phyloP scores from a whole-genome alignment of 2,329 filamentous ascomycete genomes.

The Penicillium brasilianum region DNA sequence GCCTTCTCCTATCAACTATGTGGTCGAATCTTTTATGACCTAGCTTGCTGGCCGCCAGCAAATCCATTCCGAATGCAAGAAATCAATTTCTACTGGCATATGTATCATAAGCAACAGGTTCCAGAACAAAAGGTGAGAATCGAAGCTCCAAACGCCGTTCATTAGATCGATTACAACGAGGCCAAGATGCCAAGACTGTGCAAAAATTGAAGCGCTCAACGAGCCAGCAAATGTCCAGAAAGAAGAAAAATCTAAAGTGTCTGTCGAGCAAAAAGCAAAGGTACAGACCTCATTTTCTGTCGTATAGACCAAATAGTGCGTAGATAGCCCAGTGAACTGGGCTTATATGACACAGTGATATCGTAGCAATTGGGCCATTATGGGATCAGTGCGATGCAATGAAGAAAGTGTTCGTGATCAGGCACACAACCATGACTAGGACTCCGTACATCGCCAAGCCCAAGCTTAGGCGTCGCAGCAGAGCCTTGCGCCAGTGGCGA shows the following conservation, averaged over 20 bases:
- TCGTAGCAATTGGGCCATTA: neutral
- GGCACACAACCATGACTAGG: conserved; percentile 85
- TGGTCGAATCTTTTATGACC: neutral
- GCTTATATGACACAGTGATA: neutral
- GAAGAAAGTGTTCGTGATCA: conserved; percentile 85
- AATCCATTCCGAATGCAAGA: neutral
- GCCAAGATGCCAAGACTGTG: neutral
- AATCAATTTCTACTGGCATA: neutral
- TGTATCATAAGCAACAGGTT: neutral
- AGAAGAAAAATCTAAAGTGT: conserved; percentile 3
- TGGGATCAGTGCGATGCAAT: conserved; percentile 63
- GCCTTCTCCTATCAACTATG: neutral
- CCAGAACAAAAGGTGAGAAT: neutral
- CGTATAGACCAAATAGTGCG: neutral
- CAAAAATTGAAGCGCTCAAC: neutral
- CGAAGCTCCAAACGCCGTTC: conserved; percentile 6
- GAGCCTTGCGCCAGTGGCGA: conserved; percentile 67
- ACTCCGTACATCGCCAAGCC: conserved; percentile 81
- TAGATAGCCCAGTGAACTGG: neutral
- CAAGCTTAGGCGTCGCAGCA: conserved; percentile 73
- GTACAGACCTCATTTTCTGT: neutral
- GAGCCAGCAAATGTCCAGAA: conserved; percentile 1
- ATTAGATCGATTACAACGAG: neutral
- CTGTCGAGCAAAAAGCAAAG: neutral
- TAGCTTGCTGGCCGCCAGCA: neutral